Base-by-base conservation (phyloP, 2,329 filamentous ascomycete genomes). In the Ophiocordyceps australis region DNA sequence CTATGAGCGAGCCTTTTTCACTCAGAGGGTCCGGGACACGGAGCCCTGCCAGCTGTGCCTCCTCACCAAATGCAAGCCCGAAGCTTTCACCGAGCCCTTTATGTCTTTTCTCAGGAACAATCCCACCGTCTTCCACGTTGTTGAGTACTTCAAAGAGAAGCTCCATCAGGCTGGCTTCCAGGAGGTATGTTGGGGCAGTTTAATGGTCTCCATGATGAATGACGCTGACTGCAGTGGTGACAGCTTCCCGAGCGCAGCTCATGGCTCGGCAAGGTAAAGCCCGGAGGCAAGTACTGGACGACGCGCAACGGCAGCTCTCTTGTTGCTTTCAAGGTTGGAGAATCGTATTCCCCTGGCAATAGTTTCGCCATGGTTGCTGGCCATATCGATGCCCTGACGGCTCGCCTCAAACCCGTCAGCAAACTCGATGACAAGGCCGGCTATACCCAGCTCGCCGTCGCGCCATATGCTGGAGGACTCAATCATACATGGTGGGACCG, bases 401-500 rank as follows among this genome's bases (percentile, higher is more conserved):
- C 85, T 12, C 80, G 74, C 50, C 57, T 95, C 39, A 95, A 95
- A 70, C 86, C 89, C 8, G 68, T 94, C 16, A 82, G 82, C 42
- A 79, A 70, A 42, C 73, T 93, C 41, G 71, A 76, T n/a, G 79
- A 62, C 39, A 82, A 77, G 46, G 76, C 79, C 17, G 86, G 89
- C 28, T 98, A 82, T 44, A 50, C 81, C 16, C 82, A 95, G 55
- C 65, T 95, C 6, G 86, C 81, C 14, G 81, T 95, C 27, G 85
- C 89, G 3, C 89, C 80, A 1, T 98, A 95, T 46, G 86, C 83
- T 8, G 86, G 89, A 26, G 83, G 62, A 2, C 55, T 95, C 33
- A 89, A 85, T 45, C 61, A 63, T 34, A 95, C 89, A 1, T 95
- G 89, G 89, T 95, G 85, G 86, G 89, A 95, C 49, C 71, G 89